Base-by-base conservation (phyloP, 192 early-diverging fungal species). In the Coemansia furcata region DNA sequence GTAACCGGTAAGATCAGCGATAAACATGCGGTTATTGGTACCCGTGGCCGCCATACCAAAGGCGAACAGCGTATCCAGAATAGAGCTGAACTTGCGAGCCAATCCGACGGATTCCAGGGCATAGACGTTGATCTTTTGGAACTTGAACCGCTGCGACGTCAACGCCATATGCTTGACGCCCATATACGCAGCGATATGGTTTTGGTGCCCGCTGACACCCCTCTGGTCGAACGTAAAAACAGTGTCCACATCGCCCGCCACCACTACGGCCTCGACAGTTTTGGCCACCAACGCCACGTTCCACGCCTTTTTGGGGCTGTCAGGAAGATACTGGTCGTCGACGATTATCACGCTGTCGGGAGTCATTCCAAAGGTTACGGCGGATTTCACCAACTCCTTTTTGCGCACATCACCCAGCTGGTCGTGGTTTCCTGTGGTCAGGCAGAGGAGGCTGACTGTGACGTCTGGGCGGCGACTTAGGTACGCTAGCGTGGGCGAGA, bases 161-260 rank as follows among this genome's bases (percentile, higher is more conserved):
- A 82, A 62, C 63, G 80, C 72, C 61, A 86, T 86, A 30, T 84
- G 80, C 61, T 79, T 76, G 12, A 90, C 80, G 49, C 94, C 96
- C 65, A 88, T 80, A 68, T 89, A 94, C 19, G 87, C 78, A 8
- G 94, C 89, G 52, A 89, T 84, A 71, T 98, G 96, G 76, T 98
- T 98, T 40, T 84, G 77, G 66, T 98, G 96, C 1, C 92, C 92
- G n/a, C 93, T 94, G 38, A 98, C 86, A 2, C 96, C 96, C 26
- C 85, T 71, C 8, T 84, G 71, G 76, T 98, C 96, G 84, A 97
- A 98, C 0, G 96, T 98, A 23, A 96, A 86, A 21, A 96, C 85
- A 2, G 76, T 62, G 42, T 80, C 83, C 23, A 94, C 86, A 12
- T 80, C 75, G 42, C 89, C 74, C 8, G 87, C 87, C 32, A 69